Evolutionary conservation across 495 filamentous ascomycete species (phyloP), one percentile per base, ranked within the genome.

Genomic region (Filosporella fistucella): DNA sequence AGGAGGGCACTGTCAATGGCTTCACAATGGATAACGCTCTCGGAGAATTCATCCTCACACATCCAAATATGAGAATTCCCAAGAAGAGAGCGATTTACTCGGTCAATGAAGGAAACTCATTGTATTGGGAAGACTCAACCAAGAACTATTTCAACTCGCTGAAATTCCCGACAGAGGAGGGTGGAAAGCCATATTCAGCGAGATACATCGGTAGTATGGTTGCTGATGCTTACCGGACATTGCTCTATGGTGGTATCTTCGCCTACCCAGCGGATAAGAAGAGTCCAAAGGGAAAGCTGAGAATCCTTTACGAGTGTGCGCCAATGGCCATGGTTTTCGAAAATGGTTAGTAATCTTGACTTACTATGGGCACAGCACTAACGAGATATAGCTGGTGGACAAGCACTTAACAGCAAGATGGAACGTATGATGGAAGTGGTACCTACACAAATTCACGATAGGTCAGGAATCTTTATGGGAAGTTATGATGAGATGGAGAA

Each of bases 291-390:
- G 93, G 93, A 34, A 98, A 98, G 77, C 77, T 98, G 58, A 77
- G 93, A 52, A 98, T 98, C 57, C 65, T 98, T 60, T 98, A 98
- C 69, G 93, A 98, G 73, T 98, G 93, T 66, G 93, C 94, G 34
- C 93, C 93, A 14, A 98, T 98, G 93, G 94, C 94, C 5, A 89
- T 97, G 90, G 76, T 98, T 17, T 96, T 98, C 70, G 93, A 98
- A 74, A 96, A 98, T 68, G 87, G 87, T 91, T 61, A 71, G 80
- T 75, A 33, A 4, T 21, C 32, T 28, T 16, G 16, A 14, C 23
- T 22, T 26, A 8, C 17, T 28, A 6, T 3, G 36, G 22, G 30
- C 22, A 28, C 20, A 20, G 1, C 29, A 16, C 14, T n/a, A 45
- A 16, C 33, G 3, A 14, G 9, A 24, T 30, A 14, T 58, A 81